These are phyloP conservation scores for Otatea glauca DNA, from an alignment of 176 grass and related monocot species.

Conservation along the genomic window DNA sequence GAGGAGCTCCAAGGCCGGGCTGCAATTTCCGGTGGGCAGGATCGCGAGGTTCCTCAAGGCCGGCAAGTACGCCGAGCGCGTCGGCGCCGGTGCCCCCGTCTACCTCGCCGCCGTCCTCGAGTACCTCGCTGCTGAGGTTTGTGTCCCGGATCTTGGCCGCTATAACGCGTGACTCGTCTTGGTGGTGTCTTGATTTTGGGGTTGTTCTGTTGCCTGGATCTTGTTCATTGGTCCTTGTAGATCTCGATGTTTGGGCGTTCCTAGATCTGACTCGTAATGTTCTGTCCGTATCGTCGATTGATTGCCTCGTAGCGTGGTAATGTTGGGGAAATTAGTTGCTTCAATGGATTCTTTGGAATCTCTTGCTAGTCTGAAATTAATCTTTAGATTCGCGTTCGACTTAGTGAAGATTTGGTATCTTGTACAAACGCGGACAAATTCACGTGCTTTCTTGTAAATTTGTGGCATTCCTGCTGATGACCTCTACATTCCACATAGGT, in stretches of 20 bases:
- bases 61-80: conserved; percentile 76
- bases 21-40: conserved; percentile 89
- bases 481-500: too few relatives aligned
- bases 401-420: background rate
- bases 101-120: conserved; percentile 77
- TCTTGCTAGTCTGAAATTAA: background rate
- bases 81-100: conserved; percentile 70
- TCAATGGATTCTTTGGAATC: background rate
- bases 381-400: too few relatives aligned
- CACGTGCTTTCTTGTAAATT: too few relatives aligned
- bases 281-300: background rate
- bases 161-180: background rate
- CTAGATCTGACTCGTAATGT: background rate
- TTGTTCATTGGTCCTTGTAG: background rate
- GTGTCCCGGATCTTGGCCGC: background rate
- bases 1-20: conserved; percentile 91
- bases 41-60: conserved; percentile 94
- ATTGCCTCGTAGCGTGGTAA: rapidly evolving
- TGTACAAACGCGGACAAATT: too few relatives aligned
- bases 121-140: conserved; percentile 78
- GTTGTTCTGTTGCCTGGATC: background rate
- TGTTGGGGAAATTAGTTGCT: rapidly evolving
- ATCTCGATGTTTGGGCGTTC: background rate
- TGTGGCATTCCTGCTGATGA: too few relatives aligned
- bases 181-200: background rate